phyloP scores from a whole-genome alignment of 1,284 basidiomycete species.

The Austroboletus rostrupii region DNA sequence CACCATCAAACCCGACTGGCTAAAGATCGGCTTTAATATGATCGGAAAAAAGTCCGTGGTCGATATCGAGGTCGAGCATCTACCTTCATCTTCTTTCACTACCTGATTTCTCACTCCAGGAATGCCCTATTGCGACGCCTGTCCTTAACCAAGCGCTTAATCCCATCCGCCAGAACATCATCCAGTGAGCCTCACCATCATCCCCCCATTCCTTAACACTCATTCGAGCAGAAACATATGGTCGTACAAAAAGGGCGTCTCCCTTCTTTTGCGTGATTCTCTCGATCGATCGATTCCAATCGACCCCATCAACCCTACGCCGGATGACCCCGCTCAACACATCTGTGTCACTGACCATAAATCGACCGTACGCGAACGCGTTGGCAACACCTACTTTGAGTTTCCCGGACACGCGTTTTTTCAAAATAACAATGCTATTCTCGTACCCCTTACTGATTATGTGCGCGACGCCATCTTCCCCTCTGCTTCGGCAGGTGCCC shows the following conservation, averaged over 20 bases:
- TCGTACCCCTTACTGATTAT: constrained; percentile 79
- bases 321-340: constrained; percentile 48
- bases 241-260: constrained; percentile 86
- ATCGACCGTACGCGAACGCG: constrained; percentile 77
- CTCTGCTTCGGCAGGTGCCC: constrained; percentile 2
- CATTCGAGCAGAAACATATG: constrained; percentile 60
- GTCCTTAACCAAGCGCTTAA: constrained; percentile 73
- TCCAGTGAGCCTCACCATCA: constrained; percentile 48
- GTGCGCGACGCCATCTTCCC: constrained; percentile 74
- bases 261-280: constrained; percentile 89
- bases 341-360: constrained; percentile 85
- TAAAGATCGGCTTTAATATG: constrained; percentile 89
- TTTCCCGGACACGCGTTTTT: constrained; percentile 92
- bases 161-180: constrained; percentile 62
- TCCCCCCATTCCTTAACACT: constrained; percentile 2
- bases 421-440: constrained; percentile 96
- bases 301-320: constrained; percentile 8
- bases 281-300: constrained; percentile 37
- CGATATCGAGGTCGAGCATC: constrained; percentile 82
- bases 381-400: constrained; percentile 81
- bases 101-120: constrained; percentile 40
- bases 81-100: background rate
- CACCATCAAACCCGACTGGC: constrained; percentile 50
- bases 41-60: constrained; percentile 75
- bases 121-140: constrained; percentile 89